A percentile compares a stretch with the other conserved stretches of the same genome.
Evolutionary conservation across 1,139 yeast species (phyloP).

Genomic region (Pichia sp.): DNA sequence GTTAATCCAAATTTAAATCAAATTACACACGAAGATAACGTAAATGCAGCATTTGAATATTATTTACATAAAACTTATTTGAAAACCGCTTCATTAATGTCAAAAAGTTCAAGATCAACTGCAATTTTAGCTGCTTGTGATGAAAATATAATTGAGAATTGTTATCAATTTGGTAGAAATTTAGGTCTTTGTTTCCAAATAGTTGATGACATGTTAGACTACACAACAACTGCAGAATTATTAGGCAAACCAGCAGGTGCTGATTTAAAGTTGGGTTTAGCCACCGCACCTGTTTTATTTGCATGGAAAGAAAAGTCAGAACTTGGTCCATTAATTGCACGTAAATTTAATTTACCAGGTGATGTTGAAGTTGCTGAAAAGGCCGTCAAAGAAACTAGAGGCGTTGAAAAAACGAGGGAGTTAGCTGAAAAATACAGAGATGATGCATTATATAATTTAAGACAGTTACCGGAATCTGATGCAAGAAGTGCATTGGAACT

Average conservation of each 20-base stretch:
- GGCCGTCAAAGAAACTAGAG: slow-evolving; percentile 66
- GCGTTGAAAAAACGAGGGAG: slow-evolving; percentile 68
- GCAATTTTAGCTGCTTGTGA: slow-evolving; percentile 88
- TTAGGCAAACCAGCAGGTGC: slow-evolving; percentile 96
- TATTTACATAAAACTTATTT: slow-evolving; percentile 91
- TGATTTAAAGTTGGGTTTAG: slow-evolving; percentile 86
- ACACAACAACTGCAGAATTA: slow-evolving; percentile 73
- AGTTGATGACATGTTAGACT: slow-evolving; percentile 94
- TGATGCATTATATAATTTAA: slow-evolving; percentile 65
- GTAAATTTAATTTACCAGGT: slow-evolving; percentile 76
- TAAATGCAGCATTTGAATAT: slow-evolving; percentile 86
- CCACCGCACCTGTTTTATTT: slow-evolving; percentile 92
- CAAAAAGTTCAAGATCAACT: slow-evolving; percentile 91
- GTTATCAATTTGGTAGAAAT: slow-evolving; percentile 88
- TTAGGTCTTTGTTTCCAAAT: slow-evolving; percentile 93
- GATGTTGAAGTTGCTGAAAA: slow-evolving; percentile 76
- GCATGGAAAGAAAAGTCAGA: slow-evolving; percentile 91
- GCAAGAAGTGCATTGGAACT: slow-evolving; percentile 84
- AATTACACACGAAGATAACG: slow-evolving; percentile 61
- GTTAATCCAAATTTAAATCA: slow-evolving; percentile 30
- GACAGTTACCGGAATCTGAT: slow-evolving; percentile 78
- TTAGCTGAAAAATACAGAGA: slow-evolving; percentile 76
- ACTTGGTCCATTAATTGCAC: slow-evolving; percentile 72
- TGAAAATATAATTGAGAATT: slow-evolving; percentile 67
- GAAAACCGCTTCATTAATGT: slow-evolving; percentile 91